Evolutionary conservation across 306 rosid species (phyloP).

Genomic region (Rosa chinensis): DNA sequence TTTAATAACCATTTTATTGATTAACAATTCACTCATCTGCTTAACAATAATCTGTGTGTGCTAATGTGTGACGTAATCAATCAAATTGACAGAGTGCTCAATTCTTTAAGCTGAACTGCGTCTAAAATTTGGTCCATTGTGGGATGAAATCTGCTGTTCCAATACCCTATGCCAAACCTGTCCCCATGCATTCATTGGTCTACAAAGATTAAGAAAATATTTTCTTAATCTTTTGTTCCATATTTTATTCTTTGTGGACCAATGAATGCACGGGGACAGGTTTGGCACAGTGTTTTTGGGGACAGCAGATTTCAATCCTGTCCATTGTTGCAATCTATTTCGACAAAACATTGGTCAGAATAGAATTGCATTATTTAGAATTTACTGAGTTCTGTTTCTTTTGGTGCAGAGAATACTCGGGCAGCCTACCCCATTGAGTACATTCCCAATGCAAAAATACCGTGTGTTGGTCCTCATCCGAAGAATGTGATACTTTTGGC

Average conservation of each 20-base stretch:
- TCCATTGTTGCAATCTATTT: neutral
- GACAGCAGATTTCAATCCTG: too few species aligned
- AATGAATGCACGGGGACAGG: too few species aligned
- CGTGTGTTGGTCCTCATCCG: conserved; percentile 92
- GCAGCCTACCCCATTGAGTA: conserved; percentile 82
- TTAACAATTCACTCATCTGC: neutral
- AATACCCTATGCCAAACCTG: too few species aligned
- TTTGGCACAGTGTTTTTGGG: too few species aligned
- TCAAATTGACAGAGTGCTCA: neutral
- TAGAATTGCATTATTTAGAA: neutral
- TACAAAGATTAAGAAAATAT: too few species aligned
- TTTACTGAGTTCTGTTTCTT: neutral
- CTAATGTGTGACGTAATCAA: neutral
- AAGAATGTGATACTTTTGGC: conserved; percentile 88
- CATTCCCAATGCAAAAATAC: conserved; percentile 87
- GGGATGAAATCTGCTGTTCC: too few species aligned
- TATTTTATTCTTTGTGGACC: too few species aligned
- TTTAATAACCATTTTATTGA: neutral
- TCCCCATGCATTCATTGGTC: too few species aligned
- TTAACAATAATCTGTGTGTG: neutral
- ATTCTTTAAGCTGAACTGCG: neutral
- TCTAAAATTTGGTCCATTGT: neutral
- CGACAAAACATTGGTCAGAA: neutral
- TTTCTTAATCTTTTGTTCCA: too few species aligned
- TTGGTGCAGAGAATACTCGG: conserved; percentile 71